Evolutionary conservation across 2,329 filamentous ascomycete genomes (phyloP).

Genomic region (Cladosporium sphaerospermum): DNA sequence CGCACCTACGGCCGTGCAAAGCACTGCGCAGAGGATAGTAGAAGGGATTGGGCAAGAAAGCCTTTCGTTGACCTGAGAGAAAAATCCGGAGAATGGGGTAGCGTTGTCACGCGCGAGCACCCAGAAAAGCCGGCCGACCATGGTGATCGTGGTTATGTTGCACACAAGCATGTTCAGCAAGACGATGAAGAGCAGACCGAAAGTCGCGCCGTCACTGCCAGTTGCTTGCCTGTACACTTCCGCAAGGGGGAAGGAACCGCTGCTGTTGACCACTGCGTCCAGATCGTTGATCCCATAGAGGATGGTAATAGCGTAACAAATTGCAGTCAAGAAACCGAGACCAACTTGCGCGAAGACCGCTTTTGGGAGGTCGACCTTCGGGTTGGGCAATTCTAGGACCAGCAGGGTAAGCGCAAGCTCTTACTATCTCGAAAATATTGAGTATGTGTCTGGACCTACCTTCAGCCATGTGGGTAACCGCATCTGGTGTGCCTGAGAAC

Average conservation of each 20-base stretch:
- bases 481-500: constrained; percentile 25
- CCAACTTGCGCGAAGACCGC: constrained; percentile 45
- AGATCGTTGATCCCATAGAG: constrained; percentile 47
- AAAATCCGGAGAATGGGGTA: constrained; percentile 50
- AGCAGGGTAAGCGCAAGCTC: not conserved
- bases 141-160: constrained; percentile 23
- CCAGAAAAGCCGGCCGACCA: constrained; percentile 40
- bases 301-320: constrained; percentile 45
- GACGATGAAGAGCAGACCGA: constrained; percentile 53
- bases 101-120: constrained; percentile 54
- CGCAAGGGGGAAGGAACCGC: constrained; percentile 41
- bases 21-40: constrained; percentile 48
- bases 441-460: not conserved
- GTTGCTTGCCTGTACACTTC: constrained; percentile 46
- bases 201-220: constrained; percentile 44
- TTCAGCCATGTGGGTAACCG: constrained; percentile 32
- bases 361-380: constrained; percentile 41
- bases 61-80: constrained; percentile 47
- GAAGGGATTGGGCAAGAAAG: constrained; percentile 56
- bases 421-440: not conserved
- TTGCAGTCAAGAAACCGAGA: constrained; percentile 41
- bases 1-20: constrained; percentile 41
- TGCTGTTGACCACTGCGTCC: constrained; percentile 33
- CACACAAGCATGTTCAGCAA: constrained; percentile 48
- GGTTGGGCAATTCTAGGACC: constrained; percentile 28